Base-by-base conservation (phyloP, 2,329 filamentous ascomycete species). In the Aspergillus jensenii region DNA sequence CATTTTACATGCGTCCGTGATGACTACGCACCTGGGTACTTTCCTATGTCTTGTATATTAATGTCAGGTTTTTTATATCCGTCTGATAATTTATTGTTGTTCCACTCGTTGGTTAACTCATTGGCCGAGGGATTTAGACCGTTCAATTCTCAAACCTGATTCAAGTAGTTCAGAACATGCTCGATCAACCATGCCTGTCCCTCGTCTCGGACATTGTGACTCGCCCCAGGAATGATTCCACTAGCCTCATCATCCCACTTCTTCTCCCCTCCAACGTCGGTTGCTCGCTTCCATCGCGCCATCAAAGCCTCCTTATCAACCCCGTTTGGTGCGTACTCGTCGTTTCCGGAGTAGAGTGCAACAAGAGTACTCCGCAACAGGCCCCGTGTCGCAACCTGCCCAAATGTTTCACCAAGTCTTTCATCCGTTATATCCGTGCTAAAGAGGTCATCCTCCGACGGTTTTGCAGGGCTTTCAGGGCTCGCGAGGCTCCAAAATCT, bases 381-480 rank as follows among this genome's bases (percentile, higher is more conserved):
- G 0, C 75, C 76, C 14, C 68, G 62, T 19, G 68, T 52, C 1
- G 68, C 65, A 39, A 82, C 71, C 61, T 67, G 77, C 3, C 86
- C 83, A 82, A 93, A 96, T n/a, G 87, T 88, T 14, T 71, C 71
- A 23, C 74, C 68, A 6, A 92, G 77, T 17, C 80, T 78, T 33
- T 83, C 79, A 43, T 85, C 82, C 0, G 78, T 73, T n/a, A 95
- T 76, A 69, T 95, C 90, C 3, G 86, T 87, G n/a, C 89, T 93
- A 76, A 96, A 96, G 69, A 90, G 91, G 71, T 96, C 93, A 71
- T 97, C 93, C 58, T 90, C 88, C 9, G 88, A 89, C 5, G 86
- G 80, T 51, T 79, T 74, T 47, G 79, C 76, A 0, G 84, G 84
- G 21, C 80, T 83, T 46, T 74, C 74, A 0, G 79, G 78, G 40